Percentiles rank a stretch among this genome's conserved stretches.
Conservation (phyloP, 306 rosid genomes). For the Cicer bijugum region DNA sequence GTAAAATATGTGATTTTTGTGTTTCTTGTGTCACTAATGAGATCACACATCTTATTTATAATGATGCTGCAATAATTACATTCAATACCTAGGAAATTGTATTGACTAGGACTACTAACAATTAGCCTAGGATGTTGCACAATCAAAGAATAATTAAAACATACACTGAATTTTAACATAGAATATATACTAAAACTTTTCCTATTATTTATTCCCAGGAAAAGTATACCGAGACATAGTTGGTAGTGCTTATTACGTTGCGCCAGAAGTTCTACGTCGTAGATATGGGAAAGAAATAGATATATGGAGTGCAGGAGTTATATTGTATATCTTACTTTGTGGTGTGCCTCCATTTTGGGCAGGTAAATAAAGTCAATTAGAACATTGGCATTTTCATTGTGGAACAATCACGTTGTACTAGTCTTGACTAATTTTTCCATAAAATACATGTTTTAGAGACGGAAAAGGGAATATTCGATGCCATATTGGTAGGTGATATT, state of each 20-base stretch:
- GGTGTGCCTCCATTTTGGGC: conserved; percentile 98
- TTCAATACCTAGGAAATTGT: too few relatives aligned
- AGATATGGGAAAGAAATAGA: conserved; percentile 84
- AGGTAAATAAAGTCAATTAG: conserved; percentile 61
- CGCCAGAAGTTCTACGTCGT: conserved; percentile 81
- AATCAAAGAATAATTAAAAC: too few relatives aligned
- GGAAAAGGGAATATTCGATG: conserved; percentile 87
- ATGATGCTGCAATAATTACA: too few relatives aligned
- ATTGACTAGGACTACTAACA: too few relatives aligned
- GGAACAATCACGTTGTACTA: conserved; percentile 15
- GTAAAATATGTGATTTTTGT: too few relatives aligned
- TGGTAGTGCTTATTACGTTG: conserved; percentile 91
- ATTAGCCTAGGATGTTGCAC: too few relatives aligned
- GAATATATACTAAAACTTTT: neutral
- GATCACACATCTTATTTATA: too few relatives aligned
- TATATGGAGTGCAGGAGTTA: conserved; percentile 90
- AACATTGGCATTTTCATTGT: neutral
- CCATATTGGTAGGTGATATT: conserved; percentile 72
- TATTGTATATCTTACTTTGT: conserved; percentile 75
- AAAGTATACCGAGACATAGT: conserved; percentile 76
- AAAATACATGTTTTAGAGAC: conserved; percentile 58
- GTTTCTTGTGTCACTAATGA: too few relatives aligned
- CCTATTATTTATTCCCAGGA: conserved; percentile 54
- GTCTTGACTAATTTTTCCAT: conserved; percentile 35
- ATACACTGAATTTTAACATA: too few relatives aligned